Base-by-base conservation (phyloP, 1,284 basidiomycete species). In the Psilocybe mexicana region DNA sequence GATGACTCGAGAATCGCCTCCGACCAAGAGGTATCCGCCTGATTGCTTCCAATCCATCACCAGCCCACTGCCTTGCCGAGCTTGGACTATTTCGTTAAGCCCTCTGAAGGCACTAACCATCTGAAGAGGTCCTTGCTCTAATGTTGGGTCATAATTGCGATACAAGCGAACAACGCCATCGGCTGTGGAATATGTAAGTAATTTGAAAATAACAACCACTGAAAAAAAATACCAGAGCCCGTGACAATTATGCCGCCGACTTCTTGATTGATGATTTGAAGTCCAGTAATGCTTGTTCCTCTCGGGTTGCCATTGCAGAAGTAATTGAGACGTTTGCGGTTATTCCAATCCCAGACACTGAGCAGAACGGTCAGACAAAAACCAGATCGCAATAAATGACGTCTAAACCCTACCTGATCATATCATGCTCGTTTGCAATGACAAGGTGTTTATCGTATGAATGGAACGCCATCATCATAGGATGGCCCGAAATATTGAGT, bases 251-350 rank as follows among this genome's bases (percentile, higher is more conserved):
- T 86, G 0, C 94, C 94, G 23, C 94, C 92, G 10, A 94, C 91
- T 60, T 97, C 95, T 74, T 99, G 94, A 71, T 99, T 98, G 73
- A 99, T 93, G 69, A 98, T 90, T 55, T 93, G 84, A n/a, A 98
- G 76, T 1, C 92, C 88, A 0, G 96, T 97, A 62, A 98, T 93
- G 59, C 85, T 88, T 7, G 89, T 92, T 42, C 90, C 90, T 54
- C 77, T 78, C 0, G 90, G 84, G 70, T 96, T 96, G 45, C 93
- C 94, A 65, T 98, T 98, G 67, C 85, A 89, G 74, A 98, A 99
- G 49, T 87, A 80, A 62, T 88, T 89, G 55, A 98, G 70, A 49
- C 89, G 85, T 64, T 84, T 87, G 52, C 87, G 85, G 57, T 85
- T 83, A 57, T 91, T 86, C 96, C 97, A 98, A 69, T 99, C 96